These are phyloP conservation scores for Neurospora sp. DNA, from an alignment of 495 filamentous ascomycete species.

Conservation along the genomic window DNA sequence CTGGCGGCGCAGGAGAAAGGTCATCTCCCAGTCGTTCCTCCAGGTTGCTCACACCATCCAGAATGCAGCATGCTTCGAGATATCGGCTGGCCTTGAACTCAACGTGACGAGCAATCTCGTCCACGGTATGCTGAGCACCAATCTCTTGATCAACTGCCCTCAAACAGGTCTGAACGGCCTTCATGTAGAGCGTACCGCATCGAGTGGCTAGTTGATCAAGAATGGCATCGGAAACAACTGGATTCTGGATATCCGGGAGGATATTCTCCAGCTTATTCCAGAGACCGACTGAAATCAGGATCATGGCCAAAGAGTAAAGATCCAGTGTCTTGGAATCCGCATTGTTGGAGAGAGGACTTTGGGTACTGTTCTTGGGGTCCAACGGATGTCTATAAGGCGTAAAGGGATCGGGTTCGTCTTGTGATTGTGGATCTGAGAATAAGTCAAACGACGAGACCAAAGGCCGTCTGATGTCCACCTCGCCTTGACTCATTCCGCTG, in stretches of 20 bases:
- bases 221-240: constrained; percentile 31
- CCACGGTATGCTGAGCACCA: constrained; percentile 22
- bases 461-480: constrained; percentile 60
- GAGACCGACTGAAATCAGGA: constrained; percentile 77
- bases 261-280: constrained; percentile 70
- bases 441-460: constrained; percentile 74
- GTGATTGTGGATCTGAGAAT: constrained; percentile 55
- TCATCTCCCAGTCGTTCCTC: constrained; percentile 37
- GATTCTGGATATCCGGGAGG: constrained; percentile 27
- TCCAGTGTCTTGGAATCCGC: constrained; percentile 57
- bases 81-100: constrained; percentile 35
- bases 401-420: constrained; percentile 32
- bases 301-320: constrained; percentile 73
- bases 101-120: constrained; percentile 31
- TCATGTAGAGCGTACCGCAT: constrained; percentile 69
- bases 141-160: constrained; percentile 63
- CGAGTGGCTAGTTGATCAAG: constrained; percentile 56
- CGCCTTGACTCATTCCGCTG: constrained; percentile 28
- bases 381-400: constrained; percentile 66
- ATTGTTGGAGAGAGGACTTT: constrained; percentile 35
- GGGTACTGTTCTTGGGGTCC: constrained; percentile 50
- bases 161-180: constrained; percentile 71
- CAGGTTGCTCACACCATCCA: constrained; percentile 38
- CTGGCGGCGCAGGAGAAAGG: background rate
- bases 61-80: constrained; percentile 40